Base-by-base conservation (phyloP, 495 filamentous ascomycete genomes). In the Parmelia sp. region DNA sequence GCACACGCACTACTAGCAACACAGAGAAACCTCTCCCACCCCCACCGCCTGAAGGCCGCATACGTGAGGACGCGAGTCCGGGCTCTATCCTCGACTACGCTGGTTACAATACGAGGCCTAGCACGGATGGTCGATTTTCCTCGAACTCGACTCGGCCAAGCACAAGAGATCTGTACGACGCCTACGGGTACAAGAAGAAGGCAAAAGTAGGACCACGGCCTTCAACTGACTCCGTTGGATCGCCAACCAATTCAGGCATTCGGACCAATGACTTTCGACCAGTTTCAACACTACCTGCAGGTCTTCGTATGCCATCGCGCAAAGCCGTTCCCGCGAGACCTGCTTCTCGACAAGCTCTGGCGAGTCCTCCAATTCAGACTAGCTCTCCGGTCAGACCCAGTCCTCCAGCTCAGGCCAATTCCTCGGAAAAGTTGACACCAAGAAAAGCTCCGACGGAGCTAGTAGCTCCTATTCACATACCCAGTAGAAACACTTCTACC, bases 171-270 rank as follows among this genome's bases (percentile, higher is more conserved):
- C 69, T 87, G 23, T 85, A 88, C 66, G 80, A 76, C 45, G 80
- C 80, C 47, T 76, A 82, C 55, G 77, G 76, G 55, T 78, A 79
- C 31, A 87, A 86, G 62, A 85, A 83, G 45, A 93, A 91, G 66
- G 85, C 94, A 62, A 95, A 91, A 71, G 82, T 93, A 35, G 92
- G 88, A 12, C 92, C 92, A 25, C 83, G 92, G 58, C 91, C 90
- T 58, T 90, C 88, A 6, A 76, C 88, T 31, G 91, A 95, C 66
- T 77, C 79, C 35, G 81, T 73, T 63, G 84, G 86, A 53, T 82
- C 89, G 45, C 84, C 87, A 47, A 81, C 86, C 57, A 88, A 86
- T 15, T 79, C 87, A 63, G 75, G 77, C 64, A 17, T 27, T 53
- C 76, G 75, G 39, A 71, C 68, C 64, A 56, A 74, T 47, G 82